Evolutionary conservation across 2,329 filamentous ascomycete genomes (phyloP), one percentile per base, ranked within the genome.

Genomic region (Colletotrichum sp.): DNA sequence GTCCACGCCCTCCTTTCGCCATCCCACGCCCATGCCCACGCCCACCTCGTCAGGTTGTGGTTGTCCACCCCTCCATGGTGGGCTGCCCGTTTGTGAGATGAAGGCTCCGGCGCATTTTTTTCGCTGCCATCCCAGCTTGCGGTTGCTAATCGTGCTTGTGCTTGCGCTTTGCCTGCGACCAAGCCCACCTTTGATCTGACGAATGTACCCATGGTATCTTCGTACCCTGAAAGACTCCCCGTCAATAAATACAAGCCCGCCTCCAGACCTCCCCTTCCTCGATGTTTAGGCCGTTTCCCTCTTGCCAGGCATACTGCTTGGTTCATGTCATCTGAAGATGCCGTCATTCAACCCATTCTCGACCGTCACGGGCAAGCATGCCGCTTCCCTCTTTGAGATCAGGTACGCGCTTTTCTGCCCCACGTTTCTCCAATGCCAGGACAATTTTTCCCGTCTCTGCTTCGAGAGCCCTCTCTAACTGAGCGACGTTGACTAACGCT

Each of bases 341-440:
- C 89, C 88, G 76, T 89, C 87, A 30, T 90, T 91, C 78, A 91
- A 91, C 72, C 89, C 89, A 61, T 90, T 92, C 79, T 86, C 86
- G 25, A 86, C 88, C 55, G 88, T 89, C 78, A 88, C 87, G 22
- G 87, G 87, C 76, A 88, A 87, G 78, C 86, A 86, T 80, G 87
- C 86, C 67, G 89, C 87, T 78, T 89, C 88, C 27, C 86, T 91
- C 60, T 92, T 92, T 80, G 90, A 91, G 79, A 90, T 92, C 78
- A 88, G 90, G 90, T 91, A 83, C 79, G 89, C 28, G 12, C 27
- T 30, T 16, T 22, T 32, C 59, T 63, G 65, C 63, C 44, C 66
- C 55, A 70, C 69, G 44, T 74, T 59, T 75, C 52, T 64, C 68
- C 39, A 61, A 73, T 52, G 34, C 55, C 60, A 52, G 61, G 34